A percentile compares a stretch with the other conserved stretches of the same genome.
These are phyloP conservation scores for Simplicillium aogashimaense DNA, from an alignment of 2,329 filamentous ascomycete species.

Conservation along the genomic window DNA sequence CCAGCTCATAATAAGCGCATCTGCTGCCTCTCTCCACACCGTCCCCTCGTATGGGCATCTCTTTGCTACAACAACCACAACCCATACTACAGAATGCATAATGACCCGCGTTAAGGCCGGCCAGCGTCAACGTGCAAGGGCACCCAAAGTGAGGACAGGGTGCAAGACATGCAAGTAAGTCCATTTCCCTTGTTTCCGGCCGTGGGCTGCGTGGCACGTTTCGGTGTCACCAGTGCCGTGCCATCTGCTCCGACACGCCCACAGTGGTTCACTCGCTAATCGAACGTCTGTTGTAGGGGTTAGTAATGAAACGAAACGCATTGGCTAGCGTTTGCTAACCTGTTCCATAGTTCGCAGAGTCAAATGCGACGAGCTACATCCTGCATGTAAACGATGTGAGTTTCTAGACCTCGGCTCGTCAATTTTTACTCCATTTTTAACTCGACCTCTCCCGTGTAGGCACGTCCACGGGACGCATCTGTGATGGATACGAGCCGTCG, in stretches of 20 bases:
- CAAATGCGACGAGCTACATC: slow-evolving; percentile 5
- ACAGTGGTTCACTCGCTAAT: neutral
- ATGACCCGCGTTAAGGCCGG: slow-evolving; percentile 8
- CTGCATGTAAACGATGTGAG: slow-evolving; percentile 6
- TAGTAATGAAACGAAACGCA: neutral
- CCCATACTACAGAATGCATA: neutral
- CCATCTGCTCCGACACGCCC: too few relatives aligned
- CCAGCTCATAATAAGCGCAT: too few relatives aligned
- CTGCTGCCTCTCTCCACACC: too few relatives aligned
- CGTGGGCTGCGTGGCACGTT: too few relatives aligned
- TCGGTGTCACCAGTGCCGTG: too few relatives aligned
- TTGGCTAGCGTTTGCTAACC: neutral
- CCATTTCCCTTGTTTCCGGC: neutral
- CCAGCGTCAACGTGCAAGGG: slow-evolving; percentile 6
- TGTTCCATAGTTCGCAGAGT: slow-evolving; percentile 5
- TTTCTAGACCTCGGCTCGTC: too few relatives aligned
- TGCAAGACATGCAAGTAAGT: slow-evolving; percentile 8
- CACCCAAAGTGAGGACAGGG: slow-evolving; percentile 7
- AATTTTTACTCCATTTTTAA: too few relatives aligned
- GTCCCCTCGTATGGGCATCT: too few relatives aligned
- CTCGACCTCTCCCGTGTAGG: neutral
- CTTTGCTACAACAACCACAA: too few relatives aligned
- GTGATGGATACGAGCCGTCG: slow-evolving; percentile 4
- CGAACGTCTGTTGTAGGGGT: neutral
- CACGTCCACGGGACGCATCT: slow-evolving; percentile 5